phyloP scores from a whole-genome alignment of 73 alveolate genomes.

The Paramecium pentaurelia region DNA sequence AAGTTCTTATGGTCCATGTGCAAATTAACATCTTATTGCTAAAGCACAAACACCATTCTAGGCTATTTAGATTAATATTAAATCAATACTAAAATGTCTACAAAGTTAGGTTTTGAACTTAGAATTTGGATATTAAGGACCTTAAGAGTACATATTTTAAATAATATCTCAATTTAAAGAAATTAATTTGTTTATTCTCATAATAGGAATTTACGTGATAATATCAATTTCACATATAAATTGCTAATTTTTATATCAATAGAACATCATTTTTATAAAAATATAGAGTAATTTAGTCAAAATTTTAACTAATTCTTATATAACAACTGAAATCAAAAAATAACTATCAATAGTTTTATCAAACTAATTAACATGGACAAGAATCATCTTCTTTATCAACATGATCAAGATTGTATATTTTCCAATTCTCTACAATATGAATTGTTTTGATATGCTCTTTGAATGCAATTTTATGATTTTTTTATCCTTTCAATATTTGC shows the following conservation, averaged over 20 bases:
- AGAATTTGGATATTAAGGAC: slow-evolving; percentile 13
- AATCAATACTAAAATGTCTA: slow-evolving; percentile 22
- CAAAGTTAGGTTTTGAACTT: slow-evolving; percentile 29
- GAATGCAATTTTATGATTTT: slow-evolving; percentile 1
- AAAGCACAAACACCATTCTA: slow-evolving; percentile 36
- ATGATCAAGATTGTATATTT: slow-evolving; percentile 27
- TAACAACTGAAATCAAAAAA: background rate
- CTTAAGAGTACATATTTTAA: background rate
- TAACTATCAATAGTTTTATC: background rate
- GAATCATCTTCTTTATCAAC: background rate
- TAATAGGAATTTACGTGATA: background rate
- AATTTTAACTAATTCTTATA: background rate
- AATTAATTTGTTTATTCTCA: background rate
- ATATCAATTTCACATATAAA: background rate
- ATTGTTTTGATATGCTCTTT: background rate
- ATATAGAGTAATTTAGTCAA: too few species aligned
- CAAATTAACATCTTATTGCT: slow-evolving; percentile 41
- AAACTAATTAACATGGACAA: background rate
- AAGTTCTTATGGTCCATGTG: slow-evolving; percentile 37
- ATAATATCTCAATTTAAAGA: slow-evolving; percentile 8
- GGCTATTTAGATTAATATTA: background rate
- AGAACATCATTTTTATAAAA: background rate
- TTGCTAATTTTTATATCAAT: background rate
- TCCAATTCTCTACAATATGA: slow-evolving; percentile 39
- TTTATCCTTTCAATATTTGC: background rate